Evolutionary conservation across 2,329 filamentous ascomycete genomes (phyloP), one percentile per base, ranked within the genome.

Genomic region (Lachnellula cervina): DNA sequence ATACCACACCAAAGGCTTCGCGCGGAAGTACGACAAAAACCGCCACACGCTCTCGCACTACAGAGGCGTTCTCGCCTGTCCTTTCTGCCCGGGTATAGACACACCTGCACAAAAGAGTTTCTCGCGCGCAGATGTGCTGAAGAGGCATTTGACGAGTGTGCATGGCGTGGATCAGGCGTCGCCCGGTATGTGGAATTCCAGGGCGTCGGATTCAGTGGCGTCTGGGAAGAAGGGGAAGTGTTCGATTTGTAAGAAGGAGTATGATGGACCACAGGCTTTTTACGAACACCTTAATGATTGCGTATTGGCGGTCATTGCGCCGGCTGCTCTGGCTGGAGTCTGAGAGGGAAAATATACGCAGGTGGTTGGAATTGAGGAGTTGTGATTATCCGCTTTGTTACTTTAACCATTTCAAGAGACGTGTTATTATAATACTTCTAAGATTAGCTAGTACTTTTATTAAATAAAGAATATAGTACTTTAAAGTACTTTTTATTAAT

Each of bases 1-100:
- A 66, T 97, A 96, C 70, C 88, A 96, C 72, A 80, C 80, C 63
- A 97, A 96, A 71, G 92, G 92, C 0, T 97, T 97, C 68, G 92
- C 92, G 2, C 82, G 92, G 55, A 97, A 97, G 72, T 97, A 97
- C 70, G 93, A 97, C 76, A 96, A 96, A 78, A 97, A 97, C 71
- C 79, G 93, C 16, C 93, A 97, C 69, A 95, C 91, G 2, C 74
- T 97, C 59, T 97, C 92, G 2, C 93, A 97, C 69, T 97, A 97
- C 77, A 95, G 96, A 72, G 92, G 92, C 8, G 96, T 89, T 13
- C 96, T 97, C 90, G 87, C 95, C 13, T 97, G 93, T 67, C 90
- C 90, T 3, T 97, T 97, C 72, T 97, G 93, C 63, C 89, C 90
- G 0, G 90, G 90, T 6, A 86, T 86, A 19, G 90, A 90, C 2